Base-by-base conservation (phyloP, 192 early-diverging fungal species). In the Dispira parvispora region DNA sequence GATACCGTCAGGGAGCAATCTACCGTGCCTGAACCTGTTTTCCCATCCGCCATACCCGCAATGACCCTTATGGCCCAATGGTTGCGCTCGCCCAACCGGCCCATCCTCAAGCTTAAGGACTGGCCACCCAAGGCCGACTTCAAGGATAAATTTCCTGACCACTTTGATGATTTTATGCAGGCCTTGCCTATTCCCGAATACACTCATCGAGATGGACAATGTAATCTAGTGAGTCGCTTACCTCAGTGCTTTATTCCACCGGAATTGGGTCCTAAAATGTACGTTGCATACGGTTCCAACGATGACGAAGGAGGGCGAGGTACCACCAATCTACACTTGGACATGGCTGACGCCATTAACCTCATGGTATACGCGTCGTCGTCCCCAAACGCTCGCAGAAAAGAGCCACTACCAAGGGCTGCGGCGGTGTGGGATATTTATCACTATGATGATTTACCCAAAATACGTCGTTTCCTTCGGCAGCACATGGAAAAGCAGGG, bases 301-400 rank as follows among this genome's bases (percentile, higher is more conserved):
- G 78, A 77, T 27, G 58, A 32, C 13, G 63, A 69, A 3, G 67
- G 73, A 21, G 80, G 80, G 11, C 61, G 65, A 1, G 85, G 86
- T 45, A 90, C 84, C 1, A 90, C 86, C 0, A 84, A 84, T 45
- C 69, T 90, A 38, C 86, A 90, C 61, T 76, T 84, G 50, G 86
- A 90, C 64, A 83, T 88, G 75, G 78, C 88, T 5, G 86, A 90
- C 60, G 86, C 86, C 0, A 82, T 85, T 23, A 90, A 88, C 53
- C 71, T 90, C 14, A 86, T 90, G 86, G 78, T 76, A 14, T 80
- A 83, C 52, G 64, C 71, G 0, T 65, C 68, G 12, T 43, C 21
- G 0, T 58, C 57, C 21, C 69, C 67, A 38, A 42, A 62, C 10
- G 27, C 57, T 32, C 11, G 25, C 6, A 23, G 23, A 4, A 28